Evolutionary conservation across 2,329 filamentous ascomycete genomes (phyloP).

Genomic region (Pestalotiopsis sp.): DNA sequence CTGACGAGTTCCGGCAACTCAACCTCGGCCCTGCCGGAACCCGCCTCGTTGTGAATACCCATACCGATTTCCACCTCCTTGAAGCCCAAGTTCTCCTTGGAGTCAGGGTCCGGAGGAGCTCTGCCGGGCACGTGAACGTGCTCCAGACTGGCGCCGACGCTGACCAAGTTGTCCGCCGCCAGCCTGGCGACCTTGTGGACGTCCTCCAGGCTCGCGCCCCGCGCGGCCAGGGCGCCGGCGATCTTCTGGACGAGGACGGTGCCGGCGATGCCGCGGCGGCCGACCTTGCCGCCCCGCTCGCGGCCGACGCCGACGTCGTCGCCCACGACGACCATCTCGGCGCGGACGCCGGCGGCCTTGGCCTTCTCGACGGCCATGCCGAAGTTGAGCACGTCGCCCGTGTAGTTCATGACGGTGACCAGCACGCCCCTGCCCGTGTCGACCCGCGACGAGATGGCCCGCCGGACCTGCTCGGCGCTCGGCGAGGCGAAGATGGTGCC

Average conservation of each 20-base stretch:
- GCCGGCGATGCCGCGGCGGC: conserved; percentile 85
- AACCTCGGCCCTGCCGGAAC: conserved; percentile 54
- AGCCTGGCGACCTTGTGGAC: conserved; percentile 73
- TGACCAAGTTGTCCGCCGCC: conserved; percentile 76
- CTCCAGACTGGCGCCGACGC: conserved; percentile 81
- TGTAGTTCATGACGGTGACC: conserved; percentile 96
- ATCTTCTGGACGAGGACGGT: conserved; percentile 93
- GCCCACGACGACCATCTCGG: conserved; percentile 89
- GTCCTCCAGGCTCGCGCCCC: conserved; percentile 67
- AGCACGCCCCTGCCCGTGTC: conserved; percentile 74
- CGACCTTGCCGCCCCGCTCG: conserved; percentile 84
- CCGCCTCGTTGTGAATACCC: conserved; percentile 77
- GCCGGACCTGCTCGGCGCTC: conserved; percentile 78
- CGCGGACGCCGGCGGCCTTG: conserved; percentile 72
- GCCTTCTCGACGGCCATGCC: conserved; percentile 94
- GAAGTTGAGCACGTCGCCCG: conserved; percentile 87
- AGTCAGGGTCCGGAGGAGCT: conserved; percentile 47
- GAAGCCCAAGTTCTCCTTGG: conserved; percentile 56
- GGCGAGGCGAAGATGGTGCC: conserved; percentile 88
- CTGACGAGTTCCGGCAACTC: conserved; percentile 57
- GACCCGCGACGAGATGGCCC: conserved; percentile 74
- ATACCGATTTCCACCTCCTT: conserved; percentile 70
- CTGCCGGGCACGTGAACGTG: conserved; percentile 94
- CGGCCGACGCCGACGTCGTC: conserved; percentile 92
- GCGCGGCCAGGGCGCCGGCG: conserved; percentile 78